Base-by-base conservation (phyloP, 805 yeast genomes). In the Candida endomychidarum region DNA sequence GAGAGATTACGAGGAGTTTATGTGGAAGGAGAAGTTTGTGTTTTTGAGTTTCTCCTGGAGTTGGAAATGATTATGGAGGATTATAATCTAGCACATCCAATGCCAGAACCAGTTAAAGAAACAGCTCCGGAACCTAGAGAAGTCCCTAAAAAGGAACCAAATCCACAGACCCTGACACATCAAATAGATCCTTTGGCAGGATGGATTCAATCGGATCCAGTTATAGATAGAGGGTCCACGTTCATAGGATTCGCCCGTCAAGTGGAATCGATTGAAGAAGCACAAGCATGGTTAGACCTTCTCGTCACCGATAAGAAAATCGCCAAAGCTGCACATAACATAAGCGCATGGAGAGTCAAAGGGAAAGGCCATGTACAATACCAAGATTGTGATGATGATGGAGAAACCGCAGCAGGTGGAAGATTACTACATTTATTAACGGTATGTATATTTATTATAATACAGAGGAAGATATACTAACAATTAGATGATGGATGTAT, bases 371-470 rank as follows among this genome's bases (percentile, higher is more conserved):
- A 81, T 0, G 75, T 79, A 0, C 70, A 74, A 25, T 75, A 72
- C 34, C 93, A 86, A 52, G 97, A 93, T 52, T 89, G 86, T 51
- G 97, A 93, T 55, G 98, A 93, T 58, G 99, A 91, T 56, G 99
- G 99, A 2, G 99, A 93, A 56, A 75, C 95, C 0, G 98, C 98
- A 0, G 96, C 98, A 1, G 99, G 99, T 8, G 80, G 90, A 4
- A 67, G 96, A 42, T 65, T 90, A 72, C 61, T 89, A 37, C 96
- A 88, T 65, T 61, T 90, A 34, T 62, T 90, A 48, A 78, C 86
- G 25, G 75, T 79, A 48, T 37, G 76, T 63, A 41, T 43, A 31
- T 12, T 25, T 5, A 25, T 27, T 27, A 27, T 27, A 12, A 12
- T 27, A 27, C 30, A 27, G 14, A 30, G 15, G 8, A 8, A 15